These are phyloP conservation scores for Globisporangium radiosum DNA, from an alignment of 352 stramenopile species.

Conservation along the genomic window DNA sequence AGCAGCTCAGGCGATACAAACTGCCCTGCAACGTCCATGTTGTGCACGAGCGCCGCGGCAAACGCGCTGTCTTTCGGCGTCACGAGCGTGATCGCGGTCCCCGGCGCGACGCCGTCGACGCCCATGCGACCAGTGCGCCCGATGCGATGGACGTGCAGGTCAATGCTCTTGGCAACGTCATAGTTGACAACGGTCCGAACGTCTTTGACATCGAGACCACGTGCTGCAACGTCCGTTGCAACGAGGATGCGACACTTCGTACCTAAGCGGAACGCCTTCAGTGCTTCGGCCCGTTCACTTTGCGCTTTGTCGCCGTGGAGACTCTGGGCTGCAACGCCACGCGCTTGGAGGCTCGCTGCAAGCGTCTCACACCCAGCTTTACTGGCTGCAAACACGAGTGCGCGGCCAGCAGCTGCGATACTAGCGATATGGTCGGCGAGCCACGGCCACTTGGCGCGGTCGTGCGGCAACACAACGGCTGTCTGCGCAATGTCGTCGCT, in stretches of 20 bases:
- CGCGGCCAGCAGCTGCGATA: conserved; percentile 61
- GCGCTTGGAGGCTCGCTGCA: conserved; percentile 51
- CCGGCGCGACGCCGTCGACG: conserved; percentile 64
- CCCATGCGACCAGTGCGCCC: conserved; percentile 85
- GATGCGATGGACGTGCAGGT: conserved; percentile 88
- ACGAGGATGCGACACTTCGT: conserved; percentile 59
- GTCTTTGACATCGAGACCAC: conserved; percentile 86
- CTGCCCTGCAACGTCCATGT: conserved; percentile 79
- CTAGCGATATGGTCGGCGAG: conserved; percentile 51
- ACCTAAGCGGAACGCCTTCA: conserved; percentile 59
- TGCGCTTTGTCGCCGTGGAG: conserved; percentile 83
- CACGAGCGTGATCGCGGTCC: conserved; percentile 79
- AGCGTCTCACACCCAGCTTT: conserved; percentile 85
- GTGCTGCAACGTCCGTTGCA: conserved; percentile 83
- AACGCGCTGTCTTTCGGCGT: conserved; percentile 70
- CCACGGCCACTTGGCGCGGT: conserved; percentile 86
- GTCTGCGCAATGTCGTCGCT: conserved; percentile 89
- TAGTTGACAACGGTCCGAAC: conserved; percentile 89
- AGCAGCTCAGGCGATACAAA: conserved; percentile 44
- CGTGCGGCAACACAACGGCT: conserved; percentile 60
- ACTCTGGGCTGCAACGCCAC: conserved; percentile 30
- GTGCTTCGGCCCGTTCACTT: conserved; percentile 57
- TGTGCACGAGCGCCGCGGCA: conserved; percentile 72
- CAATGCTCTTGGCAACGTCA: conserved; percentile 89
- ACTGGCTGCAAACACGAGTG: conserved; percentile 84